phyloP scores from a whole-genome alignment of 2,329 filamentous ascomycete species.

The Whalleya microplaca region DNA sequence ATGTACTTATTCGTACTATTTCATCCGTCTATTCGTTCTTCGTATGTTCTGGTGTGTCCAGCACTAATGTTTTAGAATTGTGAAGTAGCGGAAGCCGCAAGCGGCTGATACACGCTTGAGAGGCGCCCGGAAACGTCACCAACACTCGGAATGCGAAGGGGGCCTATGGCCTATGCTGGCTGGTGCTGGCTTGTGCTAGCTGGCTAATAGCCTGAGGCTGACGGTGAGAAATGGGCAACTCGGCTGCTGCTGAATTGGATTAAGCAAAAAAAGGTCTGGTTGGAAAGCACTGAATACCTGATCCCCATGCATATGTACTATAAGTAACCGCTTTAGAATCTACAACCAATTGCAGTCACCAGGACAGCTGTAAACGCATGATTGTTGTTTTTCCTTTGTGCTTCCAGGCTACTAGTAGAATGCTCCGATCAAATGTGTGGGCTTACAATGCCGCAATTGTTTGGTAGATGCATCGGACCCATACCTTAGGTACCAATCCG shows the following conservation, averaged over 20 bases:
- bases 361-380: not conserved
- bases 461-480: no score
- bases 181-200: not conserved
- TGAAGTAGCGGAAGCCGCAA: not conserved
- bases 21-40: not conserved
- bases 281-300: not conserved
- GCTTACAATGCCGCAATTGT: no score
- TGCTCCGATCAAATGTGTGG: no score
- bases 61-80: not conserved
- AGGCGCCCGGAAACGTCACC: constrained; percentile 6
- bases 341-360: not conserved
- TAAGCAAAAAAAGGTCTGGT: not conserved
- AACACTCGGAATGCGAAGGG: constrained; percentile 16
- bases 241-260: not conserved
- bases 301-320: not conserved
- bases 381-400: not conserved
- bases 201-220: not conserved
- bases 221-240: not conserved
- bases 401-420: not conserved
- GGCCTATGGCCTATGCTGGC: not conserved
- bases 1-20: not conserved
- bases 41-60: not conserved
- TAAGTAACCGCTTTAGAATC: not conserved
- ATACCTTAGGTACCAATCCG: no score
- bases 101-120: not conserved